Base-by-base conservation (phyloP, 2,329 filamentous ascomycete genomes). In the Albifimbria verrucaria region DNA sequence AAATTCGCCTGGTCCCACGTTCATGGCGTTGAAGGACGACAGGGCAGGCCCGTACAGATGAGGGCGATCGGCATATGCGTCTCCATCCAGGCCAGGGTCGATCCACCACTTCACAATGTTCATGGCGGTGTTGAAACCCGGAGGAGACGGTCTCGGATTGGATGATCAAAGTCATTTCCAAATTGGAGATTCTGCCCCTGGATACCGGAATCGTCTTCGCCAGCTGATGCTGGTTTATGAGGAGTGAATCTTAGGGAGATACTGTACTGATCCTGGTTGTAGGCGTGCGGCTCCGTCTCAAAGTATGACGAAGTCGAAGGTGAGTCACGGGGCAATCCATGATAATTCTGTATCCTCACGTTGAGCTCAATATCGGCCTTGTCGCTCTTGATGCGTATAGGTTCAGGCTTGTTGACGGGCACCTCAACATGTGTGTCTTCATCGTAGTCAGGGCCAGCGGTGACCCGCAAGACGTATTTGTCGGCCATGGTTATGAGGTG, bases 111-210 rank as follows among this genome's bases (percentile, higher is more conserved):
- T 90, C 24, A 96, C 90, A 43, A 96, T 87, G 50, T 85, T 86
- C 71, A 97, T 85, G 0, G 92, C 92, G 10, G 90, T 87, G 65
- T 84, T 85, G 71, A 96, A 96, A 0, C 93, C 92, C 0, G 90
- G 90, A 94, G 93, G 2, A 99, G 77, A 17, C 86, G 83, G 66
- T 96, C 88, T 25, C 91, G 83, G 61, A 99, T 94, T 0, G 94
- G 90, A 49, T 89, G 83, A 65, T 96, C 92, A 67, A 97, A 97
- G 76, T 97, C 92, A 69, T 97, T 97, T 42, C 93, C 94, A 62
- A 96, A 96, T 51, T 97, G 85, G 3, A 99, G 77, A 57, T 95
- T 86, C 23, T 82, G 71, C 44, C 84, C 91, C 3, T 78, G 77
- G 52, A 96, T 85, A 32, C 80, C 79, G 5, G 52, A 24, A 5